Evolutionary conservation across 257 asterid species (phyloP).

Genomic region (Nicotiana tabacum): DNA sequence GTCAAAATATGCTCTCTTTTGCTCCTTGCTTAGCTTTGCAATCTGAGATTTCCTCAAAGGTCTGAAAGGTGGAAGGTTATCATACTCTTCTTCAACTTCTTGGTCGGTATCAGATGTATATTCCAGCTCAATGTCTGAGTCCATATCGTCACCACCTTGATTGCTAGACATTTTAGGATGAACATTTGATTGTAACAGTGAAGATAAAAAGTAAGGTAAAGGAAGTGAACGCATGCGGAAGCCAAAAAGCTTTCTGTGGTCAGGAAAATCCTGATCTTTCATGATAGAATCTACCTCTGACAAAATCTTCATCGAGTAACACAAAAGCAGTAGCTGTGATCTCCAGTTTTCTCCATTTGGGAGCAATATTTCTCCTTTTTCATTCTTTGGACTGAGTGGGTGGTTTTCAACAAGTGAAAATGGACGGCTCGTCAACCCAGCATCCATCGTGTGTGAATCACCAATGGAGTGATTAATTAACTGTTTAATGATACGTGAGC

Average conservation of each 20-base stretch:
- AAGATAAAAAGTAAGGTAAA: constrained; percentile 27
- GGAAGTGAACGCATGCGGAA: constrained; percentile 17
- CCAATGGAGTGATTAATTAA: constrained; percentile 36
- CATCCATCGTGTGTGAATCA: constrained; percentile 17
- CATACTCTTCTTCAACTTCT: constrained; percentile 28
- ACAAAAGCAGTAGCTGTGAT: constrained; percentile 46
- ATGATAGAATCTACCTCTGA: constrained; percentile 38
- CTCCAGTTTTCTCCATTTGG: constrained; percentile 52
- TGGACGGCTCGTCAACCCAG: constrained; percentile 29
- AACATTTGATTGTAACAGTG: constrained; percentile 33
- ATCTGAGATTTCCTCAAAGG: constrained; percentile 74
- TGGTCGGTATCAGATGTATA: constrained; percentile 19
- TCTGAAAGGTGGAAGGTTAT: constrained; percentile 91
- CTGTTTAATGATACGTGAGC: constrained; percentile 36
- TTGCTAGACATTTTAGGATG: constrained; percentile 49
- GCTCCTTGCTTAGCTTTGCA: constrained; percentile 64
- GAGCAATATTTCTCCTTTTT: constrained; percentile 24
- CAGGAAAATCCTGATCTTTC: constrained; percentile 7
- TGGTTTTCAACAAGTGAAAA: constrained; percentile 56
- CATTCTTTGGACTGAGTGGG: constrained; percentile 16
- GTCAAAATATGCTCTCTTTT: constrained; percentile 79
- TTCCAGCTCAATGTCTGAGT: constrained; percentile 24
- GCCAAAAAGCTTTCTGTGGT: constrained; percentile 48
- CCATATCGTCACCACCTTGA: constrained; percentile 21
- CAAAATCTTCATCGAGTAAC: constrained; percentile 60